Evolutionary conservation across 208 protist species (phyloP).

Genomic region (Jaenimonas drosophilae): DNA sequence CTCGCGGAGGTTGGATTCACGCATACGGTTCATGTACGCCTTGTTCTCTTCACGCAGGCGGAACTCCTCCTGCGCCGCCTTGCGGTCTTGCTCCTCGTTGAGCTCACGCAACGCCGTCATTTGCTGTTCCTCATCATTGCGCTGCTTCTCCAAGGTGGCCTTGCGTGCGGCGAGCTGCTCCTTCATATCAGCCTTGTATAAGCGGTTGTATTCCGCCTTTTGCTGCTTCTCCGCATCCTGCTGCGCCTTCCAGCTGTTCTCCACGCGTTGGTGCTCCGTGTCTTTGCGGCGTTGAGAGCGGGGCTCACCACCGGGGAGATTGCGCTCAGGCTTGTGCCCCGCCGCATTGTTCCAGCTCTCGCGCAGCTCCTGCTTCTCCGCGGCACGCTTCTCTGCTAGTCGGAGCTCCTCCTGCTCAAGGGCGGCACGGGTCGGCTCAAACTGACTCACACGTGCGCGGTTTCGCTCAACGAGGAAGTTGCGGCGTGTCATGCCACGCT

Average conservation of each 20-base stretch:
- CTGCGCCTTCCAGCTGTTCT: constrained; percentile 36
- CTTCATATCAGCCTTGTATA: constrained; percentile 54
- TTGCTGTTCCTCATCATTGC: constrained; percentile 36
- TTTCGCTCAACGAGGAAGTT: constrained; percentile 79
- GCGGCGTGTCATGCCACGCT: constrained; percentile 53
- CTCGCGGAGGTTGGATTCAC: constrained; percentile 48
- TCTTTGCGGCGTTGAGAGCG: constrained; percentile 30
- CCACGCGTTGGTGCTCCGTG: constrained; percentile 9
- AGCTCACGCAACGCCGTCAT: constrained; percentile 26
- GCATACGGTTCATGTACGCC: constrained; percentile 52
- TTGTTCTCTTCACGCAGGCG: constrained; percentile 29
- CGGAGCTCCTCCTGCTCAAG: constrained; percentile 56
- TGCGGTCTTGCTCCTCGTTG: constrained; percentile 30
- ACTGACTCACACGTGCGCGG: constrained; percentile 39
- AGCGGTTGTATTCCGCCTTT: constrained; percentile 49
- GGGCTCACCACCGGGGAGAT: constrained; percentile 46
- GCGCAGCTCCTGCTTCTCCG: constrained; percentile 33
- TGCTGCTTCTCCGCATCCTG: constrained; percentile 40
- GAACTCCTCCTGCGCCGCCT: constrained; percentile 29
- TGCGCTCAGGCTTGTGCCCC: constrained; percentile 11
- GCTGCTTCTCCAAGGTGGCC: constrained; percentile 30
- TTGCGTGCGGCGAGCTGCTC: constrained; percentile 49
- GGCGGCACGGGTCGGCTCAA: constrained; percentile 35
- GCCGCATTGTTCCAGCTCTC: constrained; percentile 30
- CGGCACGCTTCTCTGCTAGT: constrained; percentile 22